Evolutionary conservation across 73 alveolate species (phyloP), one percentile per base, ranked within the genome.

Genomic region (Blepharisma japonicum): DNA sequence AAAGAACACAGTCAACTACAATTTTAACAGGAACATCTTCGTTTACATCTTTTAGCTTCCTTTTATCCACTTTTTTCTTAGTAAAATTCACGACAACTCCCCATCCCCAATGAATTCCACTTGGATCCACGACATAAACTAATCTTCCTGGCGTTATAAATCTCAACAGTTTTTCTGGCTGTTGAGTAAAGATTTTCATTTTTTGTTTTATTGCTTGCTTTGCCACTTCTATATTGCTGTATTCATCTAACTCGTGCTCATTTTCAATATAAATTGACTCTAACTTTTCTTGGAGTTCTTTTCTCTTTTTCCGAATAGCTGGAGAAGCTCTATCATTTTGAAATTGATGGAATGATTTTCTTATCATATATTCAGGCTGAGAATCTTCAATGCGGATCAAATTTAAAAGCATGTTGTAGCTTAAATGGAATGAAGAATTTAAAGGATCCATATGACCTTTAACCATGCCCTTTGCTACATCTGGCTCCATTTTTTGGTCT

Each of bases 371-470:
- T 81, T 98, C 99, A 49, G 99, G 97, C 71, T 84, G 89, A 38
- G 94, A 83, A 61, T 96, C 99, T 88, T 96, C 98, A 45, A 95
- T 70, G 77, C 97, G 87, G 94, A 96, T 90, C 82, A 98, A 90
- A 86, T 96, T 96, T 77, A 98, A 81, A 45, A 98, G 91, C 99
- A 96, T 98, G 93, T 97, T 96, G 93, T 96, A 98, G 23, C 94
- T 92, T 38, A 98, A 80, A 77, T 96, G 97, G 90, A 98, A 98
- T 46, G 98, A 84, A 45, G 98, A 90, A 83, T 94, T 93, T 81
- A 98, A 90, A 51, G 98, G 98, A 61, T 97, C 98, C 47, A 97
- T 68, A 80, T 94, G 81, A 7, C 99, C 99, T 90, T 96, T 91
- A 76, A 98, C 90, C 88, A 98, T 98, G 54, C 90, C 94, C 86